Evolutionary conservation across 164 flowering plant species (phyloP), one percentile per base, ranked within the genome.

Genomic region (Stephania yunnanensis): DNA sequence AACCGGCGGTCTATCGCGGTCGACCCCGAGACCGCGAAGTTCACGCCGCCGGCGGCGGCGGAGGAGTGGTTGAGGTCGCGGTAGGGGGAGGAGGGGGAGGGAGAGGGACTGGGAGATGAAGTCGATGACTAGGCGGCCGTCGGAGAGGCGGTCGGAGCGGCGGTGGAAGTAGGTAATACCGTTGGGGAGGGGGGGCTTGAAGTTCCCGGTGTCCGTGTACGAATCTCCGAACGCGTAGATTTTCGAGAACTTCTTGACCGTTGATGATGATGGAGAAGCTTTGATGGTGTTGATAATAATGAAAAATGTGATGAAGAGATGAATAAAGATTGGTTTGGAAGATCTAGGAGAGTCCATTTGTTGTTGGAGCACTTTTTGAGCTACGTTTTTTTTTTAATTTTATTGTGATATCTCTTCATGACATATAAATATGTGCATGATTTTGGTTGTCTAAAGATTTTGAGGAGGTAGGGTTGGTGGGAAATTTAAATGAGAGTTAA

Each of bases 211-310:
- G 81, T 91, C 93, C 0, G 96, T 89, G 78, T 68, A 86, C 2
- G 93, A 88, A 77, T 87, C 95, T 0, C 95, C 95, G 46, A 91
- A 91, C 1, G 93, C 92, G 63, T 73, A 88, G 36, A 91, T 83
- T 73, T 81, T 82, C 0, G 20, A 12, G 17, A 5, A 48, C 6
- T 48, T 69, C 58, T 2, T 63, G 8, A 11, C 42, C 42, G 42
- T 31, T 9, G 9, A 68, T 6, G 75, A 15, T 8, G 77, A 19
- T 19, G 68, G 5, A 30, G 68, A 64, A 7, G 68, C 7, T 13
- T 15, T 61, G 73, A 7, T 11, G 50, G 12, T 10, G 64, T 22
- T 30, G 78, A 68, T 22, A 55, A 17, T 7, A 55, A 17, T 7
- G 46, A 19, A 3, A 61, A 22, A 2, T 17, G 66, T n/a, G 25